Base-by-base conservation (phyloP, 805 yeast species). In the Kodamaea jinghongensis region DNA sequence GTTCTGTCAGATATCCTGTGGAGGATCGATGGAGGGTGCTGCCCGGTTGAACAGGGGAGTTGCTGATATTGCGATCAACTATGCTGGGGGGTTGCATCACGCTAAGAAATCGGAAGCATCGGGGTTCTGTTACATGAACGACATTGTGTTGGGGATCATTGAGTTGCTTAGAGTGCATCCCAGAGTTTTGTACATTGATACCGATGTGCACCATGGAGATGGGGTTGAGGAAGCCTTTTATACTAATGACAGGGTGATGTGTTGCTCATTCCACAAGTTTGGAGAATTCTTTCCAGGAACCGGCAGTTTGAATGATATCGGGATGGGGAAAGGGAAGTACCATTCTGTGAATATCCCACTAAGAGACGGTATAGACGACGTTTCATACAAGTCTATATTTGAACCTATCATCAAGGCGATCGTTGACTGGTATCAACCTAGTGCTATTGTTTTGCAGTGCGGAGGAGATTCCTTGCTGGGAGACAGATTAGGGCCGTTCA, bases 281-380 rank as follows among this genome's bases (percentile, higher is more conserved):
- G 61, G 60, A 0, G 61, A 55, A 45, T 56, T 56, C 30, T 56
- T 56, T 45, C 61, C 61, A 3, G 61, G 61, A 11, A 56, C 61
- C 2, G 61, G 61, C n/a, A 56, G 55, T 38, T 49, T 55, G 45
- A 44, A 56, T 31, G 61, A 56, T 36, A 53, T 56, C 17, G 61
- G 61, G 6, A 50, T 56, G 16, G 59, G 57, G 22, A 53, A 55
- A 42, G 61, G 61, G 2, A 56, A 56, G 33, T 45, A 56, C 51
- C 55, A 56, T 41, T 44, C 59, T 6, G 59, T 55, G 28, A 56
- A 56, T 13, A 52, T 56, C 27, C 61, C 61, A 3, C 48, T 56
- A 41, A 42, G 61, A 2, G 61, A 56, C 28, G 61, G 61, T 4
- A 55, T 56, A n/a, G 61, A 56, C 33, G 61, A 56, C 35, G 52